Evolutionary conservation across 83 land plant genomes (phyloP).

Genomic region (Thuja plicata): DNA sequence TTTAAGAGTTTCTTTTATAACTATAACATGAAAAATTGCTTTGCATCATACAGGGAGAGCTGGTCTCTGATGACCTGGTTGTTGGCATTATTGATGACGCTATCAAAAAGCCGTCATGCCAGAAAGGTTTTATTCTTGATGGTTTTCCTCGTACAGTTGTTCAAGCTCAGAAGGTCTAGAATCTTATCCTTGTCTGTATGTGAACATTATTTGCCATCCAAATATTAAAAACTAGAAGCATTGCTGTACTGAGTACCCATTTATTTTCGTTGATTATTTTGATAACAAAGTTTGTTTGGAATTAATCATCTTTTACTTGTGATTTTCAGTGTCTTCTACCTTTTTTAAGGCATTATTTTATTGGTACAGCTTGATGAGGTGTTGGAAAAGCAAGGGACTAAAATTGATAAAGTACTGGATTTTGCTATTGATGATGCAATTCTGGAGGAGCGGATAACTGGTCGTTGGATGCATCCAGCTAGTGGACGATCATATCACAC

Average conservation of each 20-base stretch:
- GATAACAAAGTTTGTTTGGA: not conserved
- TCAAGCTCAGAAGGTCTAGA: constrained; percentile 85
- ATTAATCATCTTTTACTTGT: not conserved
- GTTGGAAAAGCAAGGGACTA: constrained; percentile 70
- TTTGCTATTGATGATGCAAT: constrained; percentile 84
- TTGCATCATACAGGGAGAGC: constrained; percentile 63
- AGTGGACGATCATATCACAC: constrained; percentile 92
- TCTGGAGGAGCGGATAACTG: constrained; percentile 94
- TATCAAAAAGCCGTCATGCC: constrained; percentile 84
- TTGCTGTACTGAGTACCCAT: not conserved
- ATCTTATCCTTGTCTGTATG: not conserved
- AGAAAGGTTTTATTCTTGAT: constrained; percentile 94
- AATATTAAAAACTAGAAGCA: not conserved
- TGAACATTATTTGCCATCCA: not conserved
- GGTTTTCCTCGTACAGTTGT: constrained; percentile 94
- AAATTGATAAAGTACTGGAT: constrained; percentile 86
- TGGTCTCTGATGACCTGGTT: constrained; percentile 95
- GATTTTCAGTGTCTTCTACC: not conserved
- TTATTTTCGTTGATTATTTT: not conserved
- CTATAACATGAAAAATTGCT: constrained; percentile 21
- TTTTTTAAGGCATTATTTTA: constrained; percentile 10
- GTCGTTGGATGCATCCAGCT: constrained; percentile 90
- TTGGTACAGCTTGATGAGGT: constrained; percentile 77
- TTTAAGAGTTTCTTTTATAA: not conserved
- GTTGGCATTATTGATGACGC: constrained; percentile 98